Evolutionary conservation across 306 rosid species (phyloP), one percentile per base, ranked within the genome.

Genomic region (Heteromeles arbutifolia): DNA sequence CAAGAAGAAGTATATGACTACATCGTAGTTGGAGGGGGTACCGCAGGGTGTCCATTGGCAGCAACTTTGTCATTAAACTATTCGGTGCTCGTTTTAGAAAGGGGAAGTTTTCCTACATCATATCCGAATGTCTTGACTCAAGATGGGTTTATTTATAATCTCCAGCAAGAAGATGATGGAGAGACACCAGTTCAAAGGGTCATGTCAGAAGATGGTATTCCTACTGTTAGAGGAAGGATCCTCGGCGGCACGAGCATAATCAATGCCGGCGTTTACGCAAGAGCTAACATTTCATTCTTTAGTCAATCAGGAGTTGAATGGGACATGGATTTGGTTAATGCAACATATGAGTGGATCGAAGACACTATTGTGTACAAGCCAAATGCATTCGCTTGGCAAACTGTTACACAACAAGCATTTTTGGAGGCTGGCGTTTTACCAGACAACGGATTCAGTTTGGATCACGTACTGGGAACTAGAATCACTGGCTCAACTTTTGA

Each of bases 11-110:
- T 63, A 7, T 81, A 84, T 12, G 85, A 84, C 65, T 84, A 81
- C 78, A 81, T 84, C 19, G 69, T 84, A 6, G 18, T 84, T 6
- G 87, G 87, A 8, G 87, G 87, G n/a, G 87, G 87, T 15, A 77
- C 82, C 1, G 69, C 85, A 4, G 85, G 87, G 11, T 84, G 81
- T 18, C 82, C 87, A n/a, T 44, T 81, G 61, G 85, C 85, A 1
- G 69, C 87, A 25, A 81, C 87, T 12, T 32, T 84, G 12, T 81
- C 87, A 7, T 28, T 56, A 26, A 78, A 78, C 1, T 78, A 73
- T 56, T 43, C 44, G 0, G 83, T 84, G 1, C 77, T 84, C 1
- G 58, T 84, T 52, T 70, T 84, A 0, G 87, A 84, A 73, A 58
- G 83, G 12, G 87, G 87, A 14, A 62, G 66, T 31, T 65, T n/a